These are phyloP conservation scores for Alternaria sp. DNA, from an alignment of 2,329 filamentous ascomycete genomes.

Conservation along the genomic window DNA sequence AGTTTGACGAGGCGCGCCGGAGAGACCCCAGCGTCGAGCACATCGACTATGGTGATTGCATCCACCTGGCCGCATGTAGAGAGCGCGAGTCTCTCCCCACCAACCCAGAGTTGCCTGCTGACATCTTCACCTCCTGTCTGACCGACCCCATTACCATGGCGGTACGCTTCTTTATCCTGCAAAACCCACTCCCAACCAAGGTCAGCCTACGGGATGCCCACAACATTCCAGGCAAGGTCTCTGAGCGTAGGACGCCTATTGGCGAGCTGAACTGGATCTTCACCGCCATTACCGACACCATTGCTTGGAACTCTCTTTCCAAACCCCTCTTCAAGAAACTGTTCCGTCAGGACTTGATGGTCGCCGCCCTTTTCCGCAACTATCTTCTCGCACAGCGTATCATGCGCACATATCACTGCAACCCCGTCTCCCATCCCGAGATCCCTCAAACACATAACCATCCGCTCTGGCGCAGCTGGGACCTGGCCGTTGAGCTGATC, in stretches of 20 bases:
- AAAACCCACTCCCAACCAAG: constrained; percentile 76
- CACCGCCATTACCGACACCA: constrained; percentile 97
- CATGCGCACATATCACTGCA: constrained; percentile 95
- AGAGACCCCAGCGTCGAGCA: constrained; percentile 74
- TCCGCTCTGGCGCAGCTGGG: constrained; percentile 96
- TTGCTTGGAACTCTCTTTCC: constrained; percentile 95
- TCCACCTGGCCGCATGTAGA: constrained; percentile 90
- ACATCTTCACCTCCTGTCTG: constrained; percentile 93
- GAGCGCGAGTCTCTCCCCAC: constrained; percentile 93
- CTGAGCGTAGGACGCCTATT: constrained; percentile 90
- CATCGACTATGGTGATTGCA: constrained; percentile 79
- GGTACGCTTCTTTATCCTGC: constrained; percentile 92
- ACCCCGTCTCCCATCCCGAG: constrained; percentile 88
- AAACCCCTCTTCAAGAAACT: constrained; percentile 94
- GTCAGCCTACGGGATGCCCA: constrained; percentile 83
- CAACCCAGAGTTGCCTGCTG: constrained; percentile 89
- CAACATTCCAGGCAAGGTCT: constrained; percentile 87
- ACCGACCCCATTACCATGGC: constrained; percentile 99
- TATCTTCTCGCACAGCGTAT: constrained; percentile 93
- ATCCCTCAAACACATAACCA: constrained; percentile 96
- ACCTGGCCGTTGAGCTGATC: constrained; percentile 94
- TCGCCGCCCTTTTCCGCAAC: constrained; percentile 96
- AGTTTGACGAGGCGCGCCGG: constrained; percentile 78
- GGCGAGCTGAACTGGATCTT: constrained; percentile 99
- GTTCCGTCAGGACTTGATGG: constrained; percentile 97